A percentile compares a stretch with the other conserved stretches of the same genome.
Evolutionary conservation across 176 grass and related monocot genomes (phyloP).

Genomic region (Dendrocalamus sinicus): DNA sequence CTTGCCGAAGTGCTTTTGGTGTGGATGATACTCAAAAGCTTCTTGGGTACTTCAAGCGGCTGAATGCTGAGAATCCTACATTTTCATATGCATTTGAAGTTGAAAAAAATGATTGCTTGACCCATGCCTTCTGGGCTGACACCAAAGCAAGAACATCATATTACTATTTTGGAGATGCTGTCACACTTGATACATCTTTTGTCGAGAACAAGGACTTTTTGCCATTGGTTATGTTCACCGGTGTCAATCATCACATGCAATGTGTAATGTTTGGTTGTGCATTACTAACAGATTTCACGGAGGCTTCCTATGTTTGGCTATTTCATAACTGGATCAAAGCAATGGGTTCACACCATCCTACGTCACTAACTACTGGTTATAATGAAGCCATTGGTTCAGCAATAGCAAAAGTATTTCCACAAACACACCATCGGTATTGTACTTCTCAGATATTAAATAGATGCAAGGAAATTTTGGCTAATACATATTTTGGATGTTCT

Average conservation of each 20-base stretch:
- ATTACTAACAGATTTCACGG: constrained; percentile 55
- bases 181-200: constrained; percentile 64
- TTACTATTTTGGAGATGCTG: constrained; percentile 72
- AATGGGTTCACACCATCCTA: constrained; percentile 56
- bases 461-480: constrained; percentile 50
- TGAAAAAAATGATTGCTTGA: constrained; percentile 70
- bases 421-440: constrained; percentile 58
- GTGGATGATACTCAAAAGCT: constrained; percentile 64
- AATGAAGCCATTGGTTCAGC: constrained; percentile 49
- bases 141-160: constrained; percentile 62
- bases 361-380: constrained; percentile 53
- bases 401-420: constrained; percentile 59
- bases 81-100: constrained; percentile 71
- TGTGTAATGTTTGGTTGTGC: constrained; percentile 62
- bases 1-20: constrained; percentile 38
- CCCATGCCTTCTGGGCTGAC: constrained; percentile 70
- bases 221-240: constrained; percentile 62
- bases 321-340: constrained; percentile 63
- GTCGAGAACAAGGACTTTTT: constrained; percentile 58
- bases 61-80: constrained; percentile 67
- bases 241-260: constrained; percentile 70
- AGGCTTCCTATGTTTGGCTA: constrained; percentile 61
- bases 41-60: constrained; percentile 68
- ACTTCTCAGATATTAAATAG: constrained; percentile 55
- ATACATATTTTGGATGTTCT: constrained; percentile 50